phyloP scores from a whole-genome alignment of 1,284 basidiomycete species.

The Schizopora paradoxa region DNA sequence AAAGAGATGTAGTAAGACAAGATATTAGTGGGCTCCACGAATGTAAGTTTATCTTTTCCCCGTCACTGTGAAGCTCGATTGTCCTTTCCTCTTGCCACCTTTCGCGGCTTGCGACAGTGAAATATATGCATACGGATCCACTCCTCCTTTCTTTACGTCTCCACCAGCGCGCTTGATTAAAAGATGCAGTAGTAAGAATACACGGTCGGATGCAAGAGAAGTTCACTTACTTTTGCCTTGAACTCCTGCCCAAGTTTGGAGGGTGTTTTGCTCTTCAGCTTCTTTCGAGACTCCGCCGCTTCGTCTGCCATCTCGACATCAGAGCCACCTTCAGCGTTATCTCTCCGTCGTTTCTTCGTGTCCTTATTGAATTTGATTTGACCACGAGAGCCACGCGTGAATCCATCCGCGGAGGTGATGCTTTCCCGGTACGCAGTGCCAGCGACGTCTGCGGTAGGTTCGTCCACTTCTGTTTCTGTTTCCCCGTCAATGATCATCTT shows the following conservation, averaged over 20 bases:
- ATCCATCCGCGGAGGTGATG: constrained; percentile 82
- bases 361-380: constrained; percentile 96
- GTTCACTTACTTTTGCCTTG: constrained; percentile 65
- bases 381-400: constrained; percentile 78
- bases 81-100: constrained; percentile 40
- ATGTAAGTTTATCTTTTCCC: constrained; percentile 36
- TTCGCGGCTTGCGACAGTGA: constrained; percentile 80
- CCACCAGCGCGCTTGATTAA: constrained; percentile 78
- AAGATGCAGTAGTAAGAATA: background rate
- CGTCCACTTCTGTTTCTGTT: constrained; percentile 35
- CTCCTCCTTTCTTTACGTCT: constrained; percentile 80
- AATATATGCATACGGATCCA: constrained; percentile 93
- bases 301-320: constrained; percentile 72
- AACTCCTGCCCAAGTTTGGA: constrained; percentile 81
- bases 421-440: constrained; percentile 85
- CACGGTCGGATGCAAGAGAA: background rate
- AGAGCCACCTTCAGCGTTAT: constrained; percentile 50
- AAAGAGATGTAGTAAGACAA: too few species aligned
- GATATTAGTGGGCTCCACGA: too few species aligned
- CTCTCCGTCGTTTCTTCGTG: constrained; percentile 80
- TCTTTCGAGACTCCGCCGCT: constrained; percentile 41
- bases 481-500: constrained; percentile 79
- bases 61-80: constrained; percentile 44
- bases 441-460: constrained; percentile 48
- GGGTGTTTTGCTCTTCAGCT: constrained; percentile 51